A percentile compares a stretch with the other conserved stretches of the same genome.
Evolutionary conservation across 108 stramenopile species (phyloP).

Genomic region (Nitzschia sp.): DNA sequence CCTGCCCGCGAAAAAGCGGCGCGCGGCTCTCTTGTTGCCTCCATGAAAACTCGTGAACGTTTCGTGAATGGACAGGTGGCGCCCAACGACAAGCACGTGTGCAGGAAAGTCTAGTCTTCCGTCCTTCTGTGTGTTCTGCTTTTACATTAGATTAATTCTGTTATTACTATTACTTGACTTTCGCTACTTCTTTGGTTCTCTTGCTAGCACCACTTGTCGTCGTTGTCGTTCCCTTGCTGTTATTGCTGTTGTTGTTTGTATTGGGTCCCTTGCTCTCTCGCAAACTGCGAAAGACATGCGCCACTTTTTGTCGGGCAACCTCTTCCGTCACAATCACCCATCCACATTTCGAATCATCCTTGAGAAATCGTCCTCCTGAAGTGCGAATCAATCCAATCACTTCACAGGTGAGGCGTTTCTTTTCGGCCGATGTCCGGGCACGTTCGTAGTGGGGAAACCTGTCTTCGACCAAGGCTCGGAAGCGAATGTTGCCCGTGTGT

Average conservation of each 20-base stretch:
- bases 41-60: too few relatives aligned
- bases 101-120: too few relatives aligned
- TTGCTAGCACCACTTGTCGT: not conserved
- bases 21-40: too few relatives aligned
- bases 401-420: conserved; percentile 11
- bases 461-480: conserved; percentile 22
- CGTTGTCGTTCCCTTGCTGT: not conserved
- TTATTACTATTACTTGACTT: too few relatives aligned
- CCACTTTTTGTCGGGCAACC: conserved; percentile 9
- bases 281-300: conserved; percentile 15
- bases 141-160: too few relatives aligned
- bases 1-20: too few relatives aligned
- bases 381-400: conserved; percentile 18
- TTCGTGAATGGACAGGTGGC: too few relatives aligned
- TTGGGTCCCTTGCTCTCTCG: not conserved
- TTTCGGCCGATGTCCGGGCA: conserved; percentile 3
- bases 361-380: conserved; percentile 20
- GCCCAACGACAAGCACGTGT: too few relatives aligned
- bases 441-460: conserved; percentile 4
- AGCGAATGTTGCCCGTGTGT: conserved; percentile 30
- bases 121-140: too few relatives aligned
- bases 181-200: too few relatives aligned
- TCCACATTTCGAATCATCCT: conserved; percentile 17
- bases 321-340: conserved; percentile 17
- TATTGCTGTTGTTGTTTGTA: not conserved